These are phyloP conservation scores for Trichosanthes cucumerina DNA, from an alignment of 306 rosid genomes.

Conservation along the genomic window DNA sequence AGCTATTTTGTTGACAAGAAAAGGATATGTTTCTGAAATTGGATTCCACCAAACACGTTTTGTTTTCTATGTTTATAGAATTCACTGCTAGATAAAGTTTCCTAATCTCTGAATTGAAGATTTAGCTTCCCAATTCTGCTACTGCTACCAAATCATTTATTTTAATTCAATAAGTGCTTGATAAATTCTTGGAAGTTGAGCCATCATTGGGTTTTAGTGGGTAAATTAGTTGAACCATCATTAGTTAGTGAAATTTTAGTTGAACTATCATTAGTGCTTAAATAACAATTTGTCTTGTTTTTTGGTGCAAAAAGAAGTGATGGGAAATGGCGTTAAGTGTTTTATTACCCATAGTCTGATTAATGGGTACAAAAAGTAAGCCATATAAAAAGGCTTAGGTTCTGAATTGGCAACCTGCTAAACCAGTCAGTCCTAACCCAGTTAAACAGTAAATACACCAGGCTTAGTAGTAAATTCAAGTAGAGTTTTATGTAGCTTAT, in stretches of 20 bases:
- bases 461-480: background rate
- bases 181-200: background rate
- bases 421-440: background rate
- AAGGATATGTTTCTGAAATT: background rate
- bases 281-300: background rate
- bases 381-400: background rate
- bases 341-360: background rate
- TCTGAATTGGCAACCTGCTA: background rate
- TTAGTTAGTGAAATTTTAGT: background rate
- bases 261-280: background rate
- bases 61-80: background rate
- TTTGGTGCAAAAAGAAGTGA: background rate
- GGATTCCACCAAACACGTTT: background rate
- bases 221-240: constrained; percentile 8
- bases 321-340: background rate
- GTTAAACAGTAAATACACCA: background rate
- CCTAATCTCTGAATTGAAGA: background rate
- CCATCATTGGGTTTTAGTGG: background rate
- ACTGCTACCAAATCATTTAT: background rate
- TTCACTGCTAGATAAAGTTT: background rate
- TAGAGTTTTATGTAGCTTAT: background rate
- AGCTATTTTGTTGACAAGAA: background rate
- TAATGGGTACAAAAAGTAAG: background rate
- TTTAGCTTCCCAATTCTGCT: background rate
- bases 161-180: background rate